These are phyloP conservation scores for Elsinoe ampelina DNA, from an alignment of 2,329 filamentous ascomycete species.

Conservation along the genomic window DNA sequence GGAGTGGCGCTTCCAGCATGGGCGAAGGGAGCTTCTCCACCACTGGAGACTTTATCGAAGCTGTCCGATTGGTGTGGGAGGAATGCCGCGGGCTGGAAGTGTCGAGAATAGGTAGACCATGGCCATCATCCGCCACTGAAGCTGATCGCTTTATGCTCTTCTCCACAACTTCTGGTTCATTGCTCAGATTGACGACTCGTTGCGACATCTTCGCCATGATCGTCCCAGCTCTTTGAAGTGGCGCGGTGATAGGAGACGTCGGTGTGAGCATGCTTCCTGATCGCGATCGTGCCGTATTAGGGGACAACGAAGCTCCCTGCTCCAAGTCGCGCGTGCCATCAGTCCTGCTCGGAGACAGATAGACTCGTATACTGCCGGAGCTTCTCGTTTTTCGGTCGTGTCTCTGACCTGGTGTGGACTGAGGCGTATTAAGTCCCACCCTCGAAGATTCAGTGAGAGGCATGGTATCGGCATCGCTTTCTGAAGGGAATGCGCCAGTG, in stretches of 20 bases:
- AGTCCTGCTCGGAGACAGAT: slow-evolving; percentile 40
- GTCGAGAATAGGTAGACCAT: slow-evolving; percentile 32
- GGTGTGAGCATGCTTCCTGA: slow-evolving; percentile 40
- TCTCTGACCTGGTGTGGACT: slow-evolving; percentile 32
- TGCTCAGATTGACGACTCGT: slow-evolving; percentile 93
- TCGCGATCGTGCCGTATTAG: slow-evolving; percentile 47
- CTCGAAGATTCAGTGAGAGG: slow-evolving; percentile 49
- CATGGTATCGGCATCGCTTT: slow-evolving; percentile 48
- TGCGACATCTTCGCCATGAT: slow-evolving; percentile 71
- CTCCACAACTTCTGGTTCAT: slow-evolving; percentile 77
- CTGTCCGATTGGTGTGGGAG: slow-evolving; percentile 19
- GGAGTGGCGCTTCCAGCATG: slow-evolving; percentile 21
- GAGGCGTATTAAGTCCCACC: slow-evolving; percentile 43
- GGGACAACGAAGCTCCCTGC: slow-evolving; percentile 40
- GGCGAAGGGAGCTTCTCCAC: slow-evolving; percentile 27
- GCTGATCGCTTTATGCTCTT: slow-evolving; percentile 56
- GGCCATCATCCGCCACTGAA: slow-evolving; percentile 36
- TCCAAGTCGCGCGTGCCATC: slow-evolving; percentile 58
- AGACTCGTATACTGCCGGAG: slow-evolving; percentile 46
- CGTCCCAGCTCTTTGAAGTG: slow-evolving; percentile 41
- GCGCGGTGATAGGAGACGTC: slow-evolving; percentile 35
- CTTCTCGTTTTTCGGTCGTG: slow-evolving; percentile 36
- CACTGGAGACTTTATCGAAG: slow-evolving; percentile 20
- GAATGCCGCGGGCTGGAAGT: neutral
- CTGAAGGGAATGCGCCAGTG: slow-evolving; percentile 45